Percentiles rank a stretch among this genome's conserved stretches.
These are phyloP conservation scores for Trypanosoma platydactyli DNA, from an alignment of 208 protist species.

Conservation along the genomic window DNA sequence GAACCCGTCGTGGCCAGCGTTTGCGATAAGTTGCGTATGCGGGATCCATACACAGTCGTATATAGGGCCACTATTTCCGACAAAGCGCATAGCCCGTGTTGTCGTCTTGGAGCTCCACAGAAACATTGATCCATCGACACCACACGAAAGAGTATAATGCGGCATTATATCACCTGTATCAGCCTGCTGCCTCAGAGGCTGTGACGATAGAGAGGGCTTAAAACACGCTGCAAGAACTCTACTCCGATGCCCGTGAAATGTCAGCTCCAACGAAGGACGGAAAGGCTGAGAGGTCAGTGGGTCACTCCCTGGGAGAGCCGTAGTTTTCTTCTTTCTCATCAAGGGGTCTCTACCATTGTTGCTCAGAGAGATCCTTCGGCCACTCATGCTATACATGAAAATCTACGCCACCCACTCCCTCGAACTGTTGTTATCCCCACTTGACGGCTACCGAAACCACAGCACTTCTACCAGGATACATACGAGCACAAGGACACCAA, in stretches of 20 bases:
- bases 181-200: background rate
- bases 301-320: slow-evolving; percentile 8
- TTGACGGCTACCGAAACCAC: background rate
- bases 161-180: slow-evolving; percentile 1
- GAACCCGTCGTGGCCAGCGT: slow-evolving; percentile 82
- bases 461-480: background rate
- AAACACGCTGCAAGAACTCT: slow-evolving; percentile 57
- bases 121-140: slow-evolving; percentile 78
- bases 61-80: slow-evolving; percentile 78
- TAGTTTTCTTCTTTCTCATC: background rate
- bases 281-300: slow-evolving; percentile 17
- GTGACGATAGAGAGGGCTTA: slow-evolving; percentile 23
- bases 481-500: slow-evolving; percentile 1
- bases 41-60: slow-evolving; percentile 54
- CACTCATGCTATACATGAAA: slow-evolving; percentile 12
- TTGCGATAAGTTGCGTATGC: slow-evolving; percentile 55
- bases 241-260: slow-evolving; percentile 75
- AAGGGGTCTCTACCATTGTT: background rate
- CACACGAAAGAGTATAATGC: slow-evolving; percentile 63
- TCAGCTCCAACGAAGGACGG: slow-evolving; percentile 61
- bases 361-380: background rate
- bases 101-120: slow-evolving; percentile 82
- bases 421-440: slow-evolving; percentile 4
- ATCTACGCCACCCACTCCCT: background rate
- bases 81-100: slow-evolving; percentile 73